Conservation (phyloP, 2,329 filamentous ascomycete species). For the Aspergillus puulaauensis region DNA sequence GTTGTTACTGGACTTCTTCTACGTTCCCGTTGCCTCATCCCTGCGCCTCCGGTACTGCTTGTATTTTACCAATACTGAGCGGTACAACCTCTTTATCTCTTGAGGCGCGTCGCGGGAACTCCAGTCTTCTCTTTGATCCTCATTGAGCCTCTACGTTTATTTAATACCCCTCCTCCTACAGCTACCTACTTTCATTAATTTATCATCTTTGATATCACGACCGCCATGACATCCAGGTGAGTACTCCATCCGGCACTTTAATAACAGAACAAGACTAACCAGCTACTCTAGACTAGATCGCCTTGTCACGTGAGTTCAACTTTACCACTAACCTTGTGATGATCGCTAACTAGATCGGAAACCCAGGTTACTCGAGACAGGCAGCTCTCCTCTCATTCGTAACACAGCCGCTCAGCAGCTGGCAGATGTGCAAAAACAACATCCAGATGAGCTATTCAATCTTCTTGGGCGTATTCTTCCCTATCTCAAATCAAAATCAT, state of each 20-base stretch:
- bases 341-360: constrained; percentile 21
- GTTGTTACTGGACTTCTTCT: constrained; percentile 5
- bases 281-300: constrained; percentile 67
- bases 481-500: constrained; percentile 90
- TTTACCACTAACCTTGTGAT: not conserved
- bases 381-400: constrained; percentile 91
- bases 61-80: constrained; percentile 7
- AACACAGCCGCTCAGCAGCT: constrained; percentile 97
- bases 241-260: constrained; percentile 21
- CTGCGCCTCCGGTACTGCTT: constrained; percentile 1
- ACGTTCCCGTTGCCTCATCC: constrained; percentile 14
- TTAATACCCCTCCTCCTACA: not conserved
- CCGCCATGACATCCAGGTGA: constrained; percentile 46
- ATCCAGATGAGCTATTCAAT: constrained; percentile 96
- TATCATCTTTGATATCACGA: constrained; percentile 16
- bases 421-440: constrained; percentile 96
- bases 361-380: constrained; percentile 86
- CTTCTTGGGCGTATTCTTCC: constrained; percentile 91
- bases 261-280: constrained; percentile 30
- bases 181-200: constrained; percentile 5
- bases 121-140: constrained; percentile 7
- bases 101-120: constrained; percentile 11
- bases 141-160: not conserved
- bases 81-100: constrained; percentile 8
- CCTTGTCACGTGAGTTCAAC: constrained; percentile 75